Percentiles rank a stretch among this genome's conserved stretches.
phyloP scores from a whole-genome alignment of 257 asterid species.

The Penstemon barbatus region DNA sequence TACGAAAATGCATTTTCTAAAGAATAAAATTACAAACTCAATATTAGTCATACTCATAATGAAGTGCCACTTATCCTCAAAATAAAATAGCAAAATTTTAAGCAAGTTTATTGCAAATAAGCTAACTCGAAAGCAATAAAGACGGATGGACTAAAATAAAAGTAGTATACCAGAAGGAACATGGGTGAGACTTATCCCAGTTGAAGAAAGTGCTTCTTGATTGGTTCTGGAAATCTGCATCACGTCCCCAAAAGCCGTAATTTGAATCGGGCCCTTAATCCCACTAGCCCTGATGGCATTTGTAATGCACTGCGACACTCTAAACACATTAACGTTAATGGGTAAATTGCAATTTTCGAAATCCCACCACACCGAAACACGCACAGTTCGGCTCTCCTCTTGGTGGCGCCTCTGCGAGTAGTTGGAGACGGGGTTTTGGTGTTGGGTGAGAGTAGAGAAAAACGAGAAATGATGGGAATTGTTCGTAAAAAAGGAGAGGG shows the following conservation, averaged over 20 bases:
- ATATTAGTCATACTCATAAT: neutral
- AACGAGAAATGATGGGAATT: conserved; percentile 29
- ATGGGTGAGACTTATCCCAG: conserved; percentile 77
- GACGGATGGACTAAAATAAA: neutral
- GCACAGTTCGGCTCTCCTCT: conserved; percentile 71
- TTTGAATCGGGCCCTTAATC: conserved; percentile 80
- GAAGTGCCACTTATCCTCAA: neutral
- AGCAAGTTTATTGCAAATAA: neutral
- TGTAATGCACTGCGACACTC: conserved; percentile 63
- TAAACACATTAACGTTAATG: conserved; percentile 49
- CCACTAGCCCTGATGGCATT: conserved; percentile 81
- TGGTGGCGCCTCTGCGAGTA: conserved; percentile 56
- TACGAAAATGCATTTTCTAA: neutral
- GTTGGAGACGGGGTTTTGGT: conserved; percentile 26
- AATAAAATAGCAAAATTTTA: too few species aligned
- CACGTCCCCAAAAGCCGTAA: conserved; percentile 92
- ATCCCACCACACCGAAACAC: conserved; percentile 99
- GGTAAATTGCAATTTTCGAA: conserved; percentile 83
- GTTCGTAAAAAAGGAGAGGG: conserved; percentile 35
- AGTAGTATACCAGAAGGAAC: conserved; percentile 65
- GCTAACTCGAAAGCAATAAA: neutral
- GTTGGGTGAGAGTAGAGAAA: conserved; percentile 24
- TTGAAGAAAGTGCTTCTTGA: conserved; percentile 82
- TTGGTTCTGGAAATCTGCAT: conserved; percentile 74
- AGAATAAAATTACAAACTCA: neutral